These are phyloP conservation scores for Trametes hirsuta DNA, from an alignment of 1,284 basidiomycete genomes.

Conservation along the genomic window DNA sequence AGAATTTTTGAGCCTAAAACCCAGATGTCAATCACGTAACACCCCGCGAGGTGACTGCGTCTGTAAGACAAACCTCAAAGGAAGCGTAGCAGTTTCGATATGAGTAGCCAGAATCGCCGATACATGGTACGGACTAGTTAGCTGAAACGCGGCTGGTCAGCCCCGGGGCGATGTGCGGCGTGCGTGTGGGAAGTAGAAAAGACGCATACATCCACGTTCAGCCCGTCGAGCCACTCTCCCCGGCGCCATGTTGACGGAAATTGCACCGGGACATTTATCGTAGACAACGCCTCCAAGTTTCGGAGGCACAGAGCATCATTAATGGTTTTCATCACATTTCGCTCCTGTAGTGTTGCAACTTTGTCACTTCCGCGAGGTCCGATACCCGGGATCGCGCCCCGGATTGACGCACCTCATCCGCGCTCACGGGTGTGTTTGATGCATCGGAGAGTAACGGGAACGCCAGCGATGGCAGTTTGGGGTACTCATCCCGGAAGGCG, in stretches of 20 bases:
- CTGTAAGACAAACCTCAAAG: slow-evolving; percentile 52
- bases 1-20: slow-evolving; percentile 42
- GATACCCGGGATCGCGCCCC: too few relatives aligned
- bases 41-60: not conserved
- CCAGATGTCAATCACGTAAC: not conserved
- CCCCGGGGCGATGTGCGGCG: not conserved
- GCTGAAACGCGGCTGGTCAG: slow-evolving; percentile 36
- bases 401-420: slow-evolving; percentile 46
- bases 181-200: not conserved
- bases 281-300: slow-evolving; percentile 53
- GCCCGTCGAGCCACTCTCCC: slow-evolving; percentile 47
- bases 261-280: slow-evolving; percentile 60
- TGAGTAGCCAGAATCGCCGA: slow-evolving; percentile 72
- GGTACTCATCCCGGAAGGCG: slow-evolving; percentile 64
- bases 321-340: slow-evolving; percentile 36
- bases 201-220: slow-evolving; percentile 44
- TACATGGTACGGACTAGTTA: slow-evolving; percentile 49
- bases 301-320: slow-evolving; percentile 67
- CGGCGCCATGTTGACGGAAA: slow-evolving; percentile 45
- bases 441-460: slow-evolving; percentile 59
- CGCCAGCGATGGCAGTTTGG: slow-evolving; percentile 56
- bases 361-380: not conserved
- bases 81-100: slow-evolving; percentile 66
- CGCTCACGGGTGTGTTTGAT: slow-evolving; percentile 37
- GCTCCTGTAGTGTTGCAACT: not conserved